Percentiles rank a stretch among this genome's conserved stretches.
phyloP scores from a whole-genome alignment of 169 alveolate genomes.

The Plasmodium adleri region DNA sequence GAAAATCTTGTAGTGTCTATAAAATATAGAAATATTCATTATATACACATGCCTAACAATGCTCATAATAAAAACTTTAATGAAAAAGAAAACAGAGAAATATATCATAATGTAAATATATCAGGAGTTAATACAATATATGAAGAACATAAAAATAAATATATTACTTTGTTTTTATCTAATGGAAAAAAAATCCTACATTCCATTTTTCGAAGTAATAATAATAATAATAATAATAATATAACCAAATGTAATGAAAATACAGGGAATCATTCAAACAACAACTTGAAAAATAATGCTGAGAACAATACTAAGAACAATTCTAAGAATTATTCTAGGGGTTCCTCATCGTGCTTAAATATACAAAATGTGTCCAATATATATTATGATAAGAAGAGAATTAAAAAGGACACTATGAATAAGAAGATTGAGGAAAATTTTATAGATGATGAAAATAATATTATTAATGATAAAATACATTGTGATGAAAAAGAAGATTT shows the following conservation, averaged over 20 bases:
- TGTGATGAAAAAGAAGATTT: no score
- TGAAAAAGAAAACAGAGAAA: conserved; percentile 54
- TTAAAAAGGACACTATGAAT: conserved; percentile 5
- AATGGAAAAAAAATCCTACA: conserved; percentile 51
- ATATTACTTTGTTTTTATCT: conserved; percentile 41
- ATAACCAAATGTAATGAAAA: no score
- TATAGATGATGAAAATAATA: conserved; percentile 1
- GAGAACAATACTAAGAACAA: not conserved
- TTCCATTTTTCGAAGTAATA: conserved; percentile 35
- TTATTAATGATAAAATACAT: not conserved
- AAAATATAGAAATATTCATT: conserved; percentile 44
- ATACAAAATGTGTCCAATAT: not conserved
- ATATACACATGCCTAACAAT: conserved; percentile 76
- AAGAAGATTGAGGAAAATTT: not conserved
- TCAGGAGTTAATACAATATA: conserved; percentile 3
- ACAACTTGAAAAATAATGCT: no score
- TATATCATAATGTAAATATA: conserved; percentile 11
- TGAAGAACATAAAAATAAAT: conserved; percentile 34
- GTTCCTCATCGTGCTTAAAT: conserved; percentile 10
- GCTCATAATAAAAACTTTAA: conserved; percentile 24
- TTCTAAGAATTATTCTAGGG: conserved; percentile 21
- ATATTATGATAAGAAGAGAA: not conserved
- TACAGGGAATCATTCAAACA: no score
- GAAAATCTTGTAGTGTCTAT: conserved; percentile 58
- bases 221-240: not conserved